phyloP scores from a whole-genome alignment of 768 basidiomycete genomes.

The Trametes sanguinea region DNA sequence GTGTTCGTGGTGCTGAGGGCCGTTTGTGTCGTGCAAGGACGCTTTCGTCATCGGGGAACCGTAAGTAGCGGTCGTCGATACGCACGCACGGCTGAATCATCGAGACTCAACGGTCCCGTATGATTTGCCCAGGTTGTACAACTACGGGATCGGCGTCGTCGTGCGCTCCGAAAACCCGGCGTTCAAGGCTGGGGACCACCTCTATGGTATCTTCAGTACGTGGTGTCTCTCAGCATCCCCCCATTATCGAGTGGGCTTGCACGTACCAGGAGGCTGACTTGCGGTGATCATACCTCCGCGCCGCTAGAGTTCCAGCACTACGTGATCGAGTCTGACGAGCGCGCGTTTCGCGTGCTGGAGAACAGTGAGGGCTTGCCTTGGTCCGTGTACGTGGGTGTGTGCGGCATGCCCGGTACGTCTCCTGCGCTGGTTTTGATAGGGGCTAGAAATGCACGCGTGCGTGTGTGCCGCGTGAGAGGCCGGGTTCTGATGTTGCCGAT shows the following conservation, averaged over 20 bases:
- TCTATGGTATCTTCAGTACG: constrained; percentile 28
- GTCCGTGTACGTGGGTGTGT: constrained; percentile 50
- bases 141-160: constrained; percentile 31
- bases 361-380: constrained; percentile 52
- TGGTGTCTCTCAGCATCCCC: constrained; percentile 28
- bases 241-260: no score
- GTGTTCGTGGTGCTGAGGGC: no score
- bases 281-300: no score
- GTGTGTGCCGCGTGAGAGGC: no score
- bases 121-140: constrained; percentile 29
- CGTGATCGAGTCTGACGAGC: constrained; percentile 30
- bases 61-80: constrained; percentile 25
- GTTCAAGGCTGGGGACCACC: constrained; percentile 29
- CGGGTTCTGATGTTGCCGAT: no score
- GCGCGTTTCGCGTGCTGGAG: constrained; percentile 31
- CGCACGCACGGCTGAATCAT: constrained; percentile 12
- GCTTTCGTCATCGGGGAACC: constrained; percentile 31
- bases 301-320: constrained; percentile 45
- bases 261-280: no score
- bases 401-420: constrained; percentile 43
- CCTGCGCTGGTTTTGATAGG: no score
- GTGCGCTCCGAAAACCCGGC: constrained; percentile 29
- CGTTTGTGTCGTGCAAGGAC: no score
- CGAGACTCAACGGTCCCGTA: no score
- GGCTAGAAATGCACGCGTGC: no score